Evolutionary conservation across 176 grass and related monocot genomes (phyloP).

Genomic region (Juncus effusus): DNA sequence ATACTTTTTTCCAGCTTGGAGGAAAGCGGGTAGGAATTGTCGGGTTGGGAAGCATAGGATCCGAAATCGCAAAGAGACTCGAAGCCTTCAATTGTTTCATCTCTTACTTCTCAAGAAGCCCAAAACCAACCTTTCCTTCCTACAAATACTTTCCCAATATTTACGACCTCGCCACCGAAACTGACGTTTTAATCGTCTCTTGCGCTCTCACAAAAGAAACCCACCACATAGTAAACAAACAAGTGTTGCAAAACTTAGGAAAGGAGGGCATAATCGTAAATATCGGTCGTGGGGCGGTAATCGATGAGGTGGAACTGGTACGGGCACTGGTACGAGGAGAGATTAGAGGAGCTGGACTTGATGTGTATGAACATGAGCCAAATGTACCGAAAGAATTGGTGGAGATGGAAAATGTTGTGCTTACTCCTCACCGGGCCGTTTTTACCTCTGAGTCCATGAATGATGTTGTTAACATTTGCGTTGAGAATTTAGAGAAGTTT

Average conservation of each 20-base stretch:
- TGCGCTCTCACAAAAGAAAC: slow-evolving; percentile 39
- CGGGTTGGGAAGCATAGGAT: slow-evolving; percentile 57
- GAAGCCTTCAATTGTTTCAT: slow-evolving; percentile 42
- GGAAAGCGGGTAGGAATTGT: slow-evolving; percentile 58
- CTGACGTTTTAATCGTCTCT: slow-evolving; percentile 34
- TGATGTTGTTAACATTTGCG: not conserved
- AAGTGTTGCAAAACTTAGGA: slow-evolving; percentile 38
- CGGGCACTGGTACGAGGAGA: slow-evolving; percentile 29
- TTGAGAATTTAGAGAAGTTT: slow-evolving; percentile 37
- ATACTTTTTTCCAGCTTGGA: slow-evolving; percentile 27
- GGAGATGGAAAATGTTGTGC: slow-evolving; percentile 42
- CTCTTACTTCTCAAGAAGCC: slow-evolving; percentile 40
- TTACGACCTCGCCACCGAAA: slow-evolving; percentile 27
- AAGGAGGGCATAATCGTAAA: slow-evolving; percentile 33
- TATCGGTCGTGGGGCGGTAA: slow-evolving; percentile 33
- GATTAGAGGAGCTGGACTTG: slow-evolving; percentile 37
- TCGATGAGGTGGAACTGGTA: slow-evolving; percentile 34
- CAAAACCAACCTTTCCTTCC: slow-evolving; percentile 6
- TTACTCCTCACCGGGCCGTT: slow-evolving; percentile 23
- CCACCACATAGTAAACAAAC: slow-evolving; percentile 16
- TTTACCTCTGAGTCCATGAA: slow-evolving; percentile 20
- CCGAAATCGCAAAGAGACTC: slow-evolving; percentile 45
- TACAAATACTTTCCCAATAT: slow-evolving; percentile 31
- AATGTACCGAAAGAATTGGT: slow-evolving; percentile 26
- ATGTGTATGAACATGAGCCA: slow-evolving; percentile 46